Conservation (phyloP, 1,284 basidiomycete species). For the Ganoderma meredithae region DNA sequence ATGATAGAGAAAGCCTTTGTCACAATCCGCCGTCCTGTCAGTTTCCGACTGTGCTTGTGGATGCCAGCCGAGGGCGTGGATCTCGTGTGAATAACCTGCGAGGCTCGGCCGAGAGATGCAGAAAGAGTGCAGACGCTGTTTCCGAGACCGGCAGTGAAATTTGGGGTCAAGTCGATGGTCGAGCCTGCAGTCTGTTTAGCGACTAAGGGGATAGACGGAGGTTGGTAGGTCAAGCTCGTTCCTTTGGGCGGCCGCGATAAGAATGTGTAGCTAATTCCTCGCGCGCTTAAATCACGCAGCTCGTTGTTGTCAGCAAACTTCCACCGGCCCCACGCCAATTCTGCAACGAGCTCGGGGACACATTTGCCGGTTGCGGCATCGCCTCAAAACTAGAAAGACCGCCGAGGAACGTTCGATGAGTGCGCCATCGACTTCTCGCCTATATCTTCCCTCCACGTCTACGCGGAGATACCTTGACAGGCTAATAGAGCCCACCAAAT, state of each 20-base stretch:
- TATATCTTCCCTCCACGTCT: neutral
- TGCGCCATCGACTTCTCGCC: neutral
- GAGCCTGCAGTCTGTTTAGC: neutral
- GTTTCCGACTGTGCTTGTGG: neutral
- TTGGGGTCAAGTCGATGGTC: neutral
- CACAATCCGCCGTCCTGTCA: neutral
- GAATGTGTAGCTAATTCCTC: too few species aligned
- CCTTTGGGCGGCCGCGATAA: too few species aligned
- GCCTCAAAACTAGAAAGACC: neutral
- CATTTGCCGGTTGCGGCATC: neutral
- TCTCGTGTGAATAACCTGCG: neutral
- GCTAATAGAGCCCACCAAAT: neutral
- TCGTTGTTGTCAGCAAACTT: conserved; percentile 1
- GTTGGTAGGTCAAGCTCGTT: too few species aligned
- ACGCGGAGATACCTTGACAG: conserved; percentile 1
- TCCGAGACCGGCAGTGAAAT: neutral
- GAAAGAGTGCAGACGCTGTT: neutral
- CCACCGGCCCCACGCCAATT: neutral
- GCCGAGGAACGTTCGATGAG: neutral
- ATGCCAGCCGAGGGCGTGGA: conserved; percentile 3
- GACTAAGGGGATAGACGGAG: too few species aligned
- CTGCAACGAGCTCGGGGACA: neutral
- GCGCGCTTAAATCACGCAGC: neutral
- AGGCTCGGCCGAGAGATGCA: neutral
- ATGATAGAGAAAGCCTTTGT: neutral